Conservation (phyloP, 306 rosid species). For the Mimosa bimucronata region DNA sequence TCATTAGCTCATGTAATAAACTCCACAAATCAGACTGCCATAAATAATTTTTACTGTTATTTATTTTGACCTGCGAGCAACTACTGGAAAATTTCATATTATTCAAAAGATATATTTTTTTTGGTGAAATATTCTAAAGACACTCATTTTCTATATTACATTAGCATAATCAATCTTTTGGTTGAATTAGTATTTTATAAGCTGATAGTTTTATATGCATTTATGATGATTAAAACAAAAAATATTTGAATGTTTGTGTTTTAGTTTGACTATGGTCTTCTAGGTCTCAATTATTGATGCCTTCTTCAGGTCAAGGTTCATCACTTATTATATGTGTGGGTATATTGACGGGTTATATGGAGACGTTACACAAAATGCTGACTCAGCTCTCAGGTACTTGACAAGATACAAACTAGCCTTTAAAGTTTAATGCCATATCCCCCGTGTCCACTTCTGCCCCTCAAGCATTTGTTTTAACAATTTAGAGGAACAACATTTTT, state of each 20-base stretch:
- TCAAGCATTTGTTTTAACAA: slow-evolving; percentile 22
- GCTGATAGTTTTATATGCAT: neutral
- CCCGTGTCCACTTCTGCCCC: neutral
- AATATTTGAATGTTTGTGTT: slow-evolving; percentile 3
- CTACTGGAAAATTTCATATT: neutral
- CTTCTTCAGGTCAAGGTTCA: slow-evolving; percentile 93
- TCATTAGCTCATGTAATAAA: neutral
- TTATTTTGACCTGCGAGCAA: slow-evolving; percentile 19
- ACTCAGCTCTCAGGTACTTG: slow-evolving; percentile 87
- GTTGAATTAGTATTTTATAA: slow-evolving; percentile 2
- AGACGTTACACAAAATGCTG: slow-evolving; percentile 88
- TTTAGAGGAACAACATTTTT: slow-evolving; percentile 8
- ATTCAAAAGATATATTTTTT: neutral
- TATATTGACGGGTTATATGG: slow-evolving; percentile 92
- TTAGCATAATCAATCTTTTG: slow-evolving; percentile 11
- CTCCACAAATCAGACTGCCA: neutral
- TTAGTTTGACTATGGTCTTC: neutral
- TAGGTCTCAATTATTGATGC: slow-evolving; percentile 14
- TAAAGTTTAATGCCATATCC: slow-evolving; percentile 5
- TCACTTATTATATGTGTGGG: slow-evolving; percentile 90
- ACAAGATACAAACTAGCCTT: slow-evolving; percentile 34
- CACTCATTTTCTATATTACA: neutral
- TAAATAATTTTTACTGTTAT: neutral
- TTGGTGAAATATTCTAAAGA: neutral
- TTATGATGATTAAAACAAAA: slow-evolving; percentile 16